phyloP scores from a whole-genome alignment of 306 rosid genomes.

The Glycine latifolia region DNA sequence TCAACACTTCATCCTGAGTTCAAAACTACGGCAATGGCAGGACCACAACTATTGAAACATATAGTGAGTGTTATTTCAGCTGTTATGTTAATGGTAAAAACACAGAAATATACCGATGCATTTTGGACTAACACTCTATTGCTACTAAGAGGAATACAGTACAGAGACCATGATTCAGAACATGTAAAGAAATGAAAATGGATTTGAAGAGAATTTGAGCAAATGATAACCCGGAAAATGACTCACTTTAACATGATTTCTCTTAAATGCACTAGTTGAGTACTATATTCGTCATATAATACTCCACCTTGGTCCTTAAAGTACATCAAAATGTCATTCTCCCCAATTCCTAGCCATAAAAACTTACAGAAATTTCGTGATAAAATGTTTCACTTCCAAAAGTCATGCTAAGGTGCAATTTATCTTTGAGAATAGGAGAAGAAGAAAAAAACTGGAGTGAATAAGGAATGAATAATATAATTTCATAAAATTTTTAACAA shows the following conservation, averaged over 20 bases:
- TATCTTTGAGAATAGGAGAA: not conserved
- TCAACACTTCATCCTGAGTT: not conserved
- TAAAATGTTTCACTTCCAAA: not conserved
- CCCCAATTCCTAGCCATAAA: not conserved
- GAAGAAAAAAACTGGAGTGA: not conserved
- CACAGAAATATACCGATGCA: not conserved
- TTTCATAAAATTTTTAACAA: slow-evolving; percentile 6
- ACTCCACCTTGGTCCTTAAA: not conserved
- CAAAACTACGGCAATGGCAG: not conserved
- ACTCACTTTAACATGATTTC: not conserved
- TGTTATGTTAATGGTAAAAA: not conserved
- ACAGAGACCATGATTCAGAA: slow-evolving; percentile 12
- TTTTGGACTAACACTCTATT: not conserved
- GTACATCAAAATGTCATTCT: not conserved
- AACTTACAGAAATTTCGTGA: not conserved
- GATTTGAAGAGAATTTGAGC: not conserved
- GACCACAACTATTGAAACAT: not conserved
- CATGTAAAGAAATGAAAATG: slow-evolving; percentile 1
- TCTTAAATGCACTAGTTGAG: not conserved
- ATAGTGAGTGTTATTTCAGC: not conserved
- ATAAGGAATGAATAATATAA: not conserved
- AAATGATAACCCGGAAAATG: not conserved
- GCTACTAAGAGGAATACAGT: not conserved
- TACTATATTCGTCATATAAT: not conserved
- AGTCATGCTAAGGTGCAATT: slow-evolving; percentile 9